Evolutionary conservation across 768 basidiomycete genomes (phyloP).

Genomic region (Kondoa malvinella): DNA sequence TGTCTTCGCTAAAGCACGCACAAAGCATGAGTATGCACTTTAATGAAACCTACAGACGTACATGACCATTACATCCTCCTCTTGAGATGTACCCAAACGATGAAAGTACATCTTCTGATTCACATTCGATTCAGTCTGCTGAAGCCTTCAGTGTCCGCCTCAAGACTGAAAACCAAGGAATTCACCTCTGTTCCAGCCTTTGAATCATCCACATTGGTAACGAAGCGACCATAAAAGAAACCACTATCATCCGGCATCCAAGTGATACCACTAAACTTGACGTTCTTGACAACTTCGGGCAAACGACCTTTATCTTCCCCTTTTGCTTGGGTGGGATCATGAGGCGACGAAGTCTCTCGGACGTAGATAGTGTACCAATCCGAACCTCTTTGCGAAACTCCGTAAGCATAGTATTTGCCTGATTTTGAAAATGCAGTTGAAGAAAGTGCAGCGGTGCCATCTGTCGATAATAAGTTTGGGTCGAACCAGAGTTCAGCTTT

Average conservation of each 20-base stretch:
- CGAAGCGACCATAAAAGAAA: conserved; percentile 67
- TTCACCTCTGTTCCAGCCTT: conserved; percentile 45
- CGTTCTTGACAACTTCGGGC: conserved; percentile 50
- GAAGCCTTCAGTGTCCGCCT: not conserved
- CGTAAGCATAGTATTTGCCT: conserved; percentile 47
- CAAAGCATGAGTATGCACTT: too few relatives aligned
- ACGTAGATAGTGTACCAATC: conserved; percentile 33
- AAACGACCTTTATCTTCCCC: conserved; percentile 37
- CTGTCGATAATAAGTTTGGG: conserved; percentile 52
- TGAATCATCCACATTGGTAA: conserved; percentile 40
- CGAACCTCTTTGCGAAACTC: conserved; percentile 22
- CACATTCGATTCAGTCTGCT: conserved; percentile 21
- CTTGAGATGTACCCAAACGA: conserved; percentile 50
- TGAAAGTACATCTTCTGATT: conserved; percentile 50
- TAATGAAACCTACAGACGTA: too few relatives aligned
- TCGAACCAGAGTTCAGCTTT: conserved; percentile 51
- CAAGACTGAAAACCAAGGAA: not conserved
- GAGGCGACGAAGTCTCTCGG: conserved; percentile 46
- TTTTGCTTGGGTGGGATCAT: conserved; percentile 32
- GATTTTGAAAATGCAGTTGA: conserved; percentile 47
- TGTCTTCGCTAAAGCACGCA: too few relatives aligned
- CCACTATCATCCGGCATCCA: conserved; percentile 68
- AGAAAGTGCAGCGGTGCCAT: conserved; percentile 53
- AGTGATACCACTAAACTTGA: conserved; percentile 54
- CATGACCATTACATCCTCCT: conserved; percentile 45